phyloP scores from a whole-genome alignment of 2,329 filamentous ascomycete species.

The Apiospora saccharicola region DNA sequence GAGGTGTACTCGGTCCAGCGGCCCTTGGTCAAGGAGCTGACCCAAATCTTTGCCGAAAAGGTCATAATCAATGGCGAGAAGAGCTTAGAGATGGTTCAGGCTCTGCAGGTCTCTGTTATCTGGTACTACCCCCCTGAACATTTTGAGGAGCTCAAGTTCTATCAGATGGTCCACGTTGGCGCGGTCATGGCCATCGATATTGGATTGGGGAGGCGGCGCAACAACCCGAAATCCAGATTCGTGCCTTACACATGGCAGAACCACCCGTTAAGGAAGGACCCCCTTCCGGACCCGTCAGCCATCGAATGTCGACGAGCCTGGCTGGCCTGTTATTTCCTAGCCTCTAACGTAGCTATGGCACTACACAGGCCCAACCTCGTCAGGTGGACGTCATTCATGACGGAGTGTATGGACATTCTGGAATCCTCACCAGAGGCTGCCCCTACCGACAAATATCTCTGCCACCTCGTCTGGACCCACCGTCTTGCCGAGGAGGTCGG shows the following conservation, averaged over 20 bases:
- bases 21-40: conserved; percentile 71
- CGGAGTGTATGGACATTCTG: conserved; percentile 64
- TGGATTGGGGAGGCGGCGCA: conserved; percentile 64
- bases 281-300: conserved; percentile 59
- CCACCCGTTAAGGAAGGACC: conserved; percentile 50
- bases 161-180: conserved; percentile 83
- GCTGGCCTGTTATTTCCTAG: conserved; percentile 66
- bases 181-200: conserved; percentile 85
- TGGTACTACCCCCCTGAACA: conserved; percentile 88
- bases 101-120: conserved; percentile 75
- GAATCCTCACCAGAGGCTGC: conserved; percentile 61
- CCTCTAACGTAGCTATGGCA: conserved; percentile 67
- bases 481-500: conserved; percentile 73
- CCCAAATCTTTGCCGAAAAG: conserved; percentile 76
- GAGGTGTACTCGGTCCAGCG: conserved; percentile 65
- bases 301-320: conserved; percentile 65
- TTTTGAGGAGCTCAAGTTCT: conserved; percentile 88
- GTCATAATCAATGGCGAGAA: conserved; percentile 81
- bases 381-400: conserved; percentile 67
- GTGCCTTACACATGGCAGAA: conserved; percentile 51
- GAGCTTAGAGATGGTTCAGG: conserved; percentile 82
- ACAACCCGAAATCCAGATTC: conserved; percentile 45
- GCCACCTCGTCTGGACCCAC: conserved; percentile 66
- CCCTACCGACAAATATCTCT: conserved; percentile 64
- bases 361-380: conserved; percentile 67